Evolutionary conservation across 2,329 filamentous ascomycete species (phyloP).

Genomic region (Coccinonectria pachysandricola): DNA sequence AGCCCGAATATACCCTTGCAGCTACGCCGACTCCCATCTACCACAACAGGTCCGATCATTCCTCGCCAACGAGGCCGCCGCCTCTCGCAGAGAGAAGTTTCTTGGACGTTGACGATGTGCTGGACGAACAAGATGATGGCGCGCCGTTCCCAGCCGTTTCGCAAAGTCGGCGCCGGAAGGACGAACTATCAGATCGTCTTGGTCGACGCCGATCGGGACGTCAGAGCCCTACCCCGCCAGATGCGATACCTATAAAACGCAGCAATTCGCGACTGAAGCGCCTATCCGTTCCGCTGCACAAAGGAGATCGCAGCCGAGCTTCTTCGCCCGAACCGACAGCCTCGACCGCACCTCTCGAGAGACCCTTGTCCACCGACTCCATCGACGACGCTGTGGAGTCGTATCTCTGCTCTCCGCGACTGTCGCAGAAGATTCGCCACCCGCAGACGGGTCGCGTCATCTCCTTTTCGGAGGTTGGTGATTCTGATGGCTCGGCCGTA

Average conservation of each 20-base stretch:
- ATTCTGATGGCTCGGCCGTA: conserved; percentile 81
- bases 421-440: conserved; percentile 82
- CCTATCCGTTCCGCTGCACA: conserved; percentile 38
- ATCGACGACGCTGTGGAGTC: conserved; percentile 79
- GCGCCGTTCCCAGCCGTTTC: conserved; percentile 61
- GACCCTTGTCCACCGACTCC: conserved; percentile 71
- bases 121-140: conserved; percentile 24
- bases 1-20: conserved; percentile 5
- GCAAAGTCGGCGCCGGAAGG: conserved; percentile 45
- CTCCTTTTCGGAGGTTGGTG: conserved; percentile 93
- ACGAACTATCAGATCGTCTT: conserved; percentile 36
- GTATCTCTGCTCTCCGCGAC: conserved; percentile 70
- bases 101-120: conserved; percentile 18
- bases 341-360: conserved; percentile 40
- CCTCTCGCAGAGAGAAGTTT: conserved; percentile 12
- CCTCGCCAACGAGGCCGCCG: conserved; percentile 9
- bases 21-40: conserved; percentile 5
- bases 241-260: conserved; percentile 38
- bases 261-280: conserved; percentile 50
- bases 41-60: conserved; percentile 14
- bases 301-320: conserved; percentile 24
- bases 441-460: conserved; percentile 80
- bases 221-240: conserved; percentile 37
- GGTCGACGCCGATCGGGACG: conserved; percentile 37
- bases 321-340: conserved; percentile 18